These are phyloP conservation scores for Chlorella sp. DNA, from an alignment of 139 green algal species.

Conservation along the genomic window DNA sequence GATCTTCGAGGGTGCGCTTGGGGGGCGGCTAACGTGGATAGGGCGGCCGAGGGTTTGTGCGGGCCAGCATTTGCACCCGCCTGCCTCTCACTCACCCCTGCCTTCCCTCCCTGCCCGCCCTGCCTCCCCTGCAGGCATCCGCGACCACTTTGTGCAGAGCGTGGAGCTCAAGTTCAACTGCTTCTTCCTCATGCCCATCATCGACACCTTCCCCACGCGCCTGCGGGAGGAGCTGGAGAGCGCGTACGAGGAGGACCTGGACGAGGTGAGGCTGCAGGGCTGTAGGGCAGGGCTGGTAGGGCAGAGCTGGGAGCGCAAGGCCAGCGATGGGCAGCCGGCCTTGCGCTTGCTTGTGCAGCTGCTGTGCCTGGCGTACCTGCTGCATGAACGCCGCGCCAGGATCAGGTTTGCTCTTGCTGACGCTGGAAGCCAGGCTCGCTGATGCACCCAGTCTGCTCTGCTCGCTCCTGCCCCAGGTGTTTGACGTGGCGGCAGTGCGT, in stretches of 20 bases:
- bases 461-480: too few species aligned
- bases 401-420: too few species aligned
- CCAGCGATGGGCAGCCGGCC: too few species aligned
- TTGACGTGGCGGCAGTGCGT: conserved; percentile 85
- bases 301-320: too few species aligned
- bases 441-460: too few species aligned
- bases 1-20: conserved; percentile 75
- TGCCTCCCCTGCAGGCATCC: conserved; percentile 76
- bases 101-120: background rate
- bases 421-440: too few species aligned
- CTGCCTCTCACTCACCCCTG: background rate
- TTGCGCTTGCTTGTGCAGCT: too few species aligned
- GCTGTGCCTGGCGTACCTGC: too few species aligned
- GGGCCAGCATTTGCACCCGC: too few species aligned
- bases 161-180: conserved; percentile 98
- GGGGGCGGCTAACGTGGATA: background rate
- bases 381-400: too few species aligned
- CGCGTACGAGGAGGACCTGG: conserved; percentile 87
- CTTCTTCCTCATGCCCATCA: conserved; percentile 98
- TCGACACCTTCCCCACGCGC: conserved; percentile 87
- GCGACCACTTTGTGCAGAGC: conserved; percentile 89
- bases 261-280: conserved; percentile 62
- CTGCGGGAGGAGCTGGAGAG: conserved; percentile 90
- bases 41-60: too few species aligned
- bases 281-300: background rate